Base-by-base conservation (phyloP, 108 stramenopile genomes). In the Skeletonema marinoi region DNA sequence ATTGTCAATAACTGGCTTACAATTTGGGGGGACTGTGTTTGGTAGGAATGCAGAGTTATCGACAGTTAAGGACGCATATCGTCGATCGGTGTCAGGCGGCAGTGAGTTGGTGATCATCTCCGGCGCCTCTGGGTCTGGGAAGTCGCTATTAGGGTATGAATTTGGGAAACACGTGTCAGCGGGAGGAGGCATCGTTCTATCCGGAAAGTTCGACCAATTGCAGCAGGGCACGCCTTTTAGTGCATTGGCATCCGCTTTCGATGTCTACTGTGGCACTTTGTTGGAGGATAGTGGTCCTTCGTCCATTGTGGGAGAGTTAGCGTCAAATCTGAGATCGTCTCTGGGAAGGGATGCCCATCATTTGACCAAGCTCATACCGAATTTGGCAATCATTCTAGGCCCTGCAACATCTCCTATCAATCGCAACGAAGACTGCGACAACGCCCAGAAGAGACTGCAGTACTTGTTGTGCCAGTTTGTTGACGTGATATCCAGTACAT, bases 401-500 rank as follows among this genome's bases (percentile, higher is more conserved):
- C 41, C 44, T 16, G 3, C 16, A 5, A 42, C 41, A 42, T 2
- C 13, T 46, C 16, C 16, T 11, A 46, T 16, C 16, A 36, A 65
- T 35, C 33, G n/a, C 17, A 17, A 65, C 4, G 64, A 30, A 32
- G 32, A 16, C 17, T 19, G 67, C 35, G 67, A 32, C 30, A 50
- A 68, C 32, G 67, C 67, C n/a, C 74, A 74, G 54, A 38, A 54
- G 30, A n/a, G 74, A n/a, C 65, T 74, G 41, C 46, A 74, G 25
- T 66, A 66, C 59, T 51, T 74, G 56, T 12, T 74, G 21, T 74
- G 74, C 9, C 25, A 35, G 11, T 66, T 74, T 66, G 65, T 74
- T 29, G 65, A 74, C 11, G 65, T 46, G 16, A 73, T 78, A 39
- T 58, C 65, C 29, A 66, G 5, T 16, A 66, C 35, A 19, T 66